Evolutionary conservation across 306 rosid species (phyloP), one percentile per base, ranked within the genome.

Genomic region (Glycyrrhiza uralensis): DNA sequence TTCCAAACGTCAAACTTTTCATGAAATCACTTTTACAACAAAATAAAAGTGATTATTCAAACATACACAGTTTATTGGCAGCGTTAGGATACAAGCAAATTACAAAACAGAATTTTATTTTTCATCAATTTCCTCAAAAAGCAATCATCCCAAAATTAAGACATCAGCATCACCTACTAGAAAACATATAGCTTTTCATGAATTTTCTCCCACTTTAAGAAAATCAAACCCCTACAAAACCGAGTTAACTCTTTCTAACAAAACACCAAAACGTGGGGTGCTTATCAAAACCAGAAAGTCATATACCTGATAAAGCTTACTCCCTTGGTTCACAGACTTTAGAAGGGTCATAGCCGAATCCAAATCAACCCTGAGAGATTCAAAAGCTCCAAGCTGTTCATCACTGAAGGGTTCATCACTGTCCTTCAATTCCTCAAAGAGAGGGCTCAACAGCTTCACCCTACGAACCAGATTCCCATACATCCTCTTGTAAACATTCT

Each of bases 371-470:
- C 74, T 80, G 13, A 95, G 80, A 81, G 85, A 80, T 60, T 89
- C 89, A 69, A 95, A 86, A 56, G 79, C 85, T 52, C 68, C 13
- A 74, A 89, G 30, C n/a, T 76, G 89, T 19, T 81, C 87, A 17
- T 79, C 89, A 7, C 76, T 74, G 24, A 95, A 79, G 60, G 78
- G 81, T 14, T 74, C 81, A 46, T 83, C 87, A 55, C 81, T 64
- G 24, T 91, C 99, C 72, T 85, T 95, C 83, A 91, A 78, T 71
- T 95, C 99, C 82, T 95, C 97, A 59, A 95, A 87, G 80, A 95
- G 24, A 74, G 99, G 99, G 47, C 97, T 89, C 87, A 95, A 55
- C 0, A 95, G 87, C 83, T 87, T 89, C 32, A 85, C 89, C 66
- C 99, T 85, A 32, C 99, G 86, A 73, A 88, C 87, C 85, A 91